Conservation (phyloP, 1,139 yeast genomes). For the Starmera stellimalicola region DNA sequence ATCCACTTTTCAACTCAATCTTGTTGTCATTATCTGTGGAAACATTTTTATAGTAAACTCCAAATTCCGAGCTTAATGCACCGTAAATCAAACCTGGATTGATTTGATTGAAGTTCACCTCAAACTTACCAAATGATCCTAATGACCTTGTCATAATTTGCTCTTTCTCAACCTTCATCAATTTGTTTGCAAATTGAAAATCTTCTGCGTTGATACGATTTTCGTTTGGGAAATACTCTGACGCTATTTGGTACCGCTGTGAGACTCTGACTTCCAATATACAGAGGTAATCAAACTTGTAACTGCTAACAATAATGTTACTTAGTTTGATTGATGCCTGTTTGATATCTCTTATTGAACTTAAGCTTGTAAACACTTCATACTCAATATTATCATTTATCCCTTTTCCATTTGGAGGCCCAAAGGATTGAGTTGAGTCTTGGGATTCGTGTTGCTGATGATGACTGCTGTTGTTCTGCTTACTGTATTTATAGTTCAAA, state of each 20-base stretch:
- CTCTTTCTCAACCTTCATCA: constrained; percentile 25
- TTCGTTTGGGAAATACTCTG: constrained; percentile 32
- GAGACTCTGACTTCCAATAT: constrained; percentile 47
- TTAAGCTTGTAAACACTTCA: constrained; percentile 31
- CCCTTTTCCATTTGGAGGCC: neutral
- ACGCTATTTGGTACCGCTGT: constrained; percentile 32
- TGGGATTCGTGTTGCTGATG: too few relatives aligned
- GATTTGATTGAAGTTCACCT: constrained; percentile 28
- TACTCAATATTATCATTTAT: neutral
- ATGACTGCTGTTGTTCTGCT: constrained; percentile 19
- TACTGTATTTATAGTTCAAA: constrained; percentile 33
- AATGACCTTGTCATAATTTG: constrained; percentile 37
- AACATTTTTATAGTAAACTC: constrained; percentile 31
- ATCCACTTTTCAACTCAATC: constrained; percentile 35
- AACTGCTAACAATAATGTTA: constrained; percentile 28
- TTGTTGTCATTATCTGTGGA: constrained; percentile 20
- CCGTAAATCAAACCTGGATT: constrained; percentile 38
- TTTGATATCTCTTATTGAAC: constrained; percentile 33
- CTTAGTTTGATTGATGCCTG: constrained; percentile 35
- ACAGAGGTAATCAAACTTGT: constrained; percentile 41
- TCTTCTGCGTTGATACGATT: constrained; percentile 35
- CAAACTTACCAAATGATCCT: constrained; percentile 35
- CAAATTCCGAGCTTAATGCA: constrained; percentile 47
- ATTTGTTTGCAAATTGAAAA: constrained; percentile 29
- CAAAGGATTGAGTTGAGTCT: constrained; percentile 13